Base-by-base conservation (phyloP, 2,329 filamentous ascomycete genomes). In the Hypocrella siamensis region DNA sequence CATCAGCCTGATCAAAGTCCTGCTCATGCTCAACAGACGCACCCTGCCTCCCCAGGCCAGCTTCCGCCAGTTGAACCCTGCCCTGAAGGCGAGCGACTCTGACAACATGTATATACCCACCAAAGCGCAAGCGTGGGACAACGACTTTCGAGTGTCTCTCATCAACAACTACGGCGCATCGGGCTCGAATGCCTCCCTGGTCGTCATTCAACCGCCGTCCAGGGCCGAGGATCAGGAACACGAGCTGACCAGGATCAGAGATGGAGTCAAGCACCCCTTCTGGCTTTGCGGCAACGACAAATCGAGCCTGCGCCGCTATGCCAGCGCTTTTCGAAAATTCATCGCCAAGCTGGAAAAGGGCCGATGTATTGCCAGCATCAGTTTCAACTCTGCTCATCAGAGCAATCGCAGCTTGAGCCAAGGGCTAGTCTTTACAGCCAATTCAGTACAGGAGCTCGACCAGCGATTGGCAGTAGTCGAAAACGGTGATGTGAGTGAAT, bases 161-260 rank as follows among this genome's bases (percentile, higher is more conserved):
- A 37, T 58, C 17, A 58, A 53, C 35, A 56, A 45, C 27, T 57
- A 54, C 24, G 54, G 54, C 6, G 54, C 54, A 2, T 42, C 51
- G 5, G 54, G 54, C 1, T 47, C 43, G 22, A 57, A 57, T 27
- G 43, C 47, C 4, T 39, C 41, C 2, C 26, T 51, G 6, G 27
- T 51, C 7, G 15, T 52, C 4, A 37, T 28, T 1, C 32, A 43
- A 17, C 26, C 40, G 10, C 44, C 42, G 16, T 14, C 15, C 15
- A 2, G 17, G 4, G 15, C 9, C 5, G 12, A 17, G 6, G 11
- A 30, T 21, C n/a, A n/a, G n/a, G n/a, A n/a, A n/a, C n/a, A n/a
- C n/a, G n/a, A n/a, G n/a, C n/a, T n/a, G n/a, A n/a, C n/a, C n/a
- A n/a, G 28, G 14, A 10, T 24, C 9, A 2, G 9, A 21, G 8